phyloP scores from a whole-genome alignment of 169 alveolate species.

The Prorocentrum cordatum region DNA sequence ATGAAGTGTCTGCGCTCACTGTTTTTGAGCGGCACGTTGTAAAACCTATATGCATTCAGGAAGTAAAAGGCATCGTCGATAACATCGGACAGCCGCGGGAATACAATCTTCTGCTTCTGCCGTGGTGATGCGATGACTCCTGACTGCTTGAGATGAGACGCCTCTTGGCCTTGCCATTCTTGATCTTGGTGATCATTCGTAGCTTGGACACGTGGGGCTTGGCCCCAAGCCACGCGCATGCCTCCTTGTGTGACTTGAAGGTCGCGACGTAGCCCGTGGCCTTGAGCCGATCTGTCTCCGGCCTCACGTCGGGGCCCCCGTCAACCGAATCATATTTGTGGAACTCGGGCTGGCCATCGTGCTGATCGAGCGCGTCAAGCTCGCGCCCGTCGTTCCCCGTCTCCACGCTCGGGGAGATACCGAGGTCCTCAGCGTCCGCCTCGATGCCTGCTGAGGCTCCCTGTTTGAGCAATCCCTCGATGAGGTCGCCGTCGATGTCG shows the following conservation, averaged over 20 bases:
- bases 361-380: no score
- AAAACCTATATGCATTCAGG: neutral
- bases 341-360: neutral
- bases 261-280: neutral
- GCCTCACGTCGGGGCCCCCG: neutral
- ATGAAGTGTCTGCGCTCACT: neutral
- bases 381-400: neutral
- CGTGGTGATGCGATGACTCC: neutral
- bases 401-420: neutral
- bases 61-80: neutral
- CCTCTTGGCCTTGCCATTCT: constrained; percentile 5
- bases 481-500: neutral
- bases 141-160: neutral
- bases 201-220: neutral
- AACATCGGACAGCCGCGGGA: neutral
- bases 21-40: neutral
- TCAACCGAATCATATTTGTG: neutral
- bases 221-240: neutral
- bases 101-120: neutral
- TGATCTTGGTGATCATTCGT: constrained; percentile 21
- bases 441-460: constrained; percentile 4
- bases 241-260: neutral
- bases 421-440: neutral
- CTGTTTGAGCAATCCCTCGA: neutral
- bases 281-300: neutral